A percentile compares a stretch with the other conserved stretches of the same genome.
Evolutionary conservation across 108 stramenopile species (phyloP).

Genomic region (Mediolabrus comicus): DNA sequence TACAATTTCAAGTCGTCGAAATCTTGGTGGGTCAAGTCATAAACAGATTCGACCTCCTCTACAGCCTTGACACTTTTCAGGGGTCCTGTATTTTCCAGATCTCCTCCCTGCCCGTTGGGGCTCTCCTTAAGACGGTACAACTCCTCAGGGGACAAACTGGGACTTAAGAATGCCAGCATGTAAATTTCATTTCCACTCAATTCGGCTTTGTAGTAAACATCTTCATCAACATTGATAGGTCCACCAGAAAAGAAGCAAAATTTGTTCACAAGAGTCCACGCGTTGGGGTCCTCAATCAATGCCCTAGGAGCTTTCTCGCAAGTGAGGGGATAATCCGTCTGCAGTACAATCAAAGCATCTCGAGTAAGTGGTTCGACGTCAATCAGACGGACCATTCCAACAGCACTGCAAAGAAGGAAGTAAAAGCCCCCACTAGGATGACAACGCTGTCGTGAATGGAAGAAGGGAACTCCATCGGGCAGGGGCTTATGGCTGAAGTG

Average conservation of each 20-base stretch:
- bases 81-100: constrained; percentile 35
- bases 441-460: constrained; percentile 72
- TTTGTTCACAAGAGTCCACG: constrained; percentile 84
- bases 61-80: constrained; percentile 68
- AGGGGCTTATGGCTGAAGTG: constrained; percentile 85
- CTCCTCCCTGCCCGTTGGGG: constrained; percentile 8
- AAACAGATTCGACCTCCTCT: constrained; percentile 80
- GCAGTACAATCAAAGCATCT: constrained; percentile 79
- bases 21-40: constrained; percentile 80
- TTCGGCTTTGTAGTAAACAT: constrained; percentile 84
- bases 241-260: constrained; percentile 92
- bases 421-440: constrained; percentile 86
- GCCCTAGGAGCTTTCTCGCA: constrained; percentile 71
- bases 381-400: constrained; percentile 80
- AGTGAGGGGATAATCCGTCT: constrained; percentile 80
- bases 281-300: constrained; percentile 67
- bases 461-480: constrained; percentile 54
- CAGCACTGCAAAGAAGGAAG: constrained; percentile 71
- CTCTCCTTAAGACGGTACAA: constrained; percentile 58
- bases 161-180: constrained; percentile 85
- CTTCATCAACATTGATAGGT: constrained; percentile 87
- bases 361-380: constrained; percentile 86
- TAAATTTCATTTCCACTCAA: constrained; percentile 85
- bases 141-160: constrained; percentile 76
- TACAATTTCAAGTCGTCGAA: constrained; percentile 86